These are phyloP conservation scores for Canavalia gladiata DNA, from an alignment of 306 rosid genomes.

Conservation along the genomic window DNA sequence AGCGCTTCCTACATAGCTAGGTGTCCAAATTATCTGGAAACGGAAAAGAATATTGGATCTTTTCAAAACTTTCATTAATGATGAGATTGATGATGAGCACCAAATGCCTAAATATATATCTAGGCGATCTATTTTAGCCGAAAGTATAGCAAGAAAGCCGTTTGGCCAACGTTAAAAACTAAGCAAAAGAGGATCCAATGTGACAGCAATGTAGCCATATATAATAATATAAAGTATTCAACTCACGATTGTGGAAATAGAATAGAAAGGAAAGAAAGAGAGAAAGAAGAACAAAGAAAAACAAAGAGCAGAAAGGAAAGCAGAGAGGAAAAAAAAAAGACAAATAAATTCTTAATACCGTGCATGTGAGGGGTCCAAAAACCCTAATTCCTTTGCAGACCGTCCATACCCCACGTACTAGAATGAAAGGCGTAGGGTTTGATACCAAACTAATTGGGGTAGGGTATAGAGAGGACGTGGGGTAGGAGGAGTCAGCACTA, in stretches of 20 bases:
- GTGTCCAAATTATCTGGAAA: constrained; percentile 24
- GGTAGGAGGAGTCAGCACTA: constrained; percentile 56
- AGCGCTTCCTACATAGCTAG: constrained; percentile 4
- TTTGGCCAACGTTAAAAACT: constrained; percentile 26
- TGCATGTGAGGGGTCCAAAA: constrained; percentile 51
- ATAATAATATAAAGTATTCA: background rate
- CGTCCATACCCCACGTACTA: constrained; percentile 49
- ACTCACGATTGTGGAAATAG: background rate
- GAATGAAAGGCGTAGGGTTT: constrained; percentile 52
- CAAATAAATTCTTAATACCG: background rate
- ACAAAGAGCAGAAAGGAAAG: background rate
- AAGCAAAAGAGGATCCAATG: constrained; percentile 53
- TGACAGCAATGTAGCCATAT: constrained; percentile 39
- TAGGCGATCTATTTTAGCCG: constrained; percentile 41
- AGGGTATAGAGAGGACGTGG: constrained; percentile 46
- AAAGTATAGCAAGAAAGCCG: constrained; percentile 33
- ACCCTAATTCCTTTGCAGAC: constrained; percentile 53
- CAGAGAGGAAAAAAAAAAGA: background rate
- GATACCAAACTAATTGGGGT: constrained; percentile 50
- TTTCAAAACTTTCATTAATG: constrained; percentile 27
- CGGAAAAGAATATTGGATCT: background rate
- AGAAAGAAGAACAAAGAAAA: background rate
- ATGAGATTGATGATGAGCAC: constrained; percentile 49
- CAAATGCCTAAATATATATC: constrained; percentile 28
- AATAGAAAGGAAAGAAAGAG: background rate